Evolutionary conservation across 257 asterid species (phyloP).

Genomic region (Lavandula angustifolia): DNA sequence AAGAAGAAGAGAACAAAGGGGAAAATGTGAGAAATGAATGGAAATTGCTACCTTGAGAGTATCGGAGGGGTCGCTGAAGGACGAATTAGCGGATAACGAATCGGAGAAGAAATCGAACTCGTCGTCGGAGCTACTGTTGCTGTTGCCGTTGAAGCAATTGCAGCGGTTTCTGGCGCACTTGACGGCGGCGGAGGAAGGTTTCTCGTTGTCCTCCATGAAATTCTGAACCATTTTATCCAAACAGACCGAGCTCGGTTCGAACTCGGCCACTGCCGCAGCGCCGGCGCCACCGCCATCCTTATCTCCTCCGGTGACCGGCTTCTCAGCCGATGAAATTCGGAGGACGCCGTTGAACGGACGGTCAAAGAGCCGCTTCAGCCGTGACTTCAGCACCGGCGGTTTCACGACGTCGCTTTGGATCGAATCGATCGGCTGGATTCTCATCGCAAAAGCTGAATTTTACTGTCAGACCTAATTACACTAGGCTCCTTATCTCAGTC

Average conservation of each 20-base stretch:
- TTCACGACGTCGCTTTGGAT: constrained; percentile 47
- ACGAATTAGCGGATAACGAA: constrained; percentile 50
- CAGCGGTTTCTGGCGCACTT: constrained; percentile 75
- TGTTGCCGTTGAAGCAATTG: constrained; percentile 86
- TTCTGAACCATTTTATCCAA: constrained; percentile 83
- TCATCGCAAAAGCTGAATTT: constrained; percentile 57
- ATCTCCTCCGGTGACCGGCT: constrained; percentile 45
- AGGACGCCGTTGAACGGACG: constrained; percentile 76
- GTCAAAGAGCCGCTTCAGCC: constrained; percentile 84
- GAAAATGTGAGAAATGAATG: not conserved
- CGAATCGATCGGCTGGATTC: constrained; percentile 83
- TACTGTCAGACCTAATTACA: constrained; percentile 28
- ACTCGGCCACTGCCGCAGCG: constrained; percentile 42
- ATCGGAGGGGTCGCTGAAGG: constrained; percentile 64
- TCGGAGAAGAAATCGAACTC: constrained; percentile 75
- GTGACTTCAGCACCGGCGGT: constrained; percentile 64
- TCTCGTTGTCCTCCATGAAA: constrained; percentile 79
- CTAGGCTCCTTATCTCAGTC: constrained; percentile 31
- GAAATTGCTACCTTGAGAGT: constrained; percentile 63
- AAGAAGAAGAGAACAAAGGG: too few species aligned
- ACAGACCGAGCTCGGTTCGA: constrained; percentile 90
- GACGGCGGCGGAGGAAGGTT: constrained; percentile 42
- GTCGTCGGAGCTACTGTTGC: constrained; percentile 87
- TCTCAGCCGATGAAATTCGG: constrained; percentile 59
- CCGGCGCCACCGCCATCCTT: constrained; percentile 40